These are phyloP conservation scores for Basidiobolus meristosporus DNA, from an alignment of 371 early-diverging fungal species.

Conservation along the genomic window DNA sequence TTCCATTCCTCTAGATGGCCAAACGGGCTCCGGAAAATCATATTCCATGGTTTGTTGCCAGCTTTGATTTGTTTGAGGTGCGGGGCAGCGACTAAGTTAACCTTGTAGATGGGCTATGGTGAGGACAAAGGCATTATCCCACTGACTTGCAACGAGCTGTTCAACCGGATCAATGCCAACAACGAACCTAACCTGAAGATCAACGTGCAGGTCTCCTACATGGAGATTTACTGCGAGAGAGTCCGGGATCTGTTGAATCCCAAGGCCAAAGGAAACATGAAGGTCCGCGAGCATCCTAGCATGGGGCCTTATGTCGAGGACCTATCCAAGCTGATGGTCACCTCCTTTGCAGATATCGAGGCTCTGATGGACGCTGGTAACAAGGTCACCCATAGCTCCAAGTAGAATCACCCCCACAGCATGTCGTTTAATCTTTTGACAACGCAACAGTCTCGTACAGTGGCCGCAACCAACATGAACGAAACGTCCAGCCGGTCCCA, in stretches of 20 bases:
- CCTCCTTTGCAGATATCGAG: constrained; percentile 51
- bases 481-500: constrained; percentile 85
- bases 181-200: constrained; percentile 24
- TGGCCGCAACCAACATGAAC: constrained; percentile 94
- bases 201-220: constrained; percentile 67
- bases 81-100: constrained; percentile 15
- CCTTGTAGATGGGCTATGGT: constrained; percentile 37
- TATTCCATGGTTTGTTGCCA: constrained; percentile 49
- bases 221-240: constrained; percentile 74
- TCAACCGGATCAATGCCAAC: constrained; percentile 29
- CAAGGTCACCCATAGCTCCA: constrained; percentile 19
- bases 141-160: constrained; percentile 58
- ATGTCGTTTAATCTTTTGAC: neutral
- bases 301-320: constrained; percentile 90
- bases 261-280: constrained; percentile 49
- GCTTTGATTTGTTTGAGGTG: constrained; percentile 2
- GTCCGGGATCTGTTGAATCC: constrained; percentile 81
- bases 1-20: constrained; percentile 36
- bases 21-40: constrained; percentile 72
- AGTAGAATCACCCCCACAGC: neutral
- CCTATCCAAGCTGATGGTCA: constrained; percentile 62
- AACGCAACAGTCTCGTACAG: constrained; percentile 45
- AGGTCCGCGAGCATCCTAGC: constrained; percentile 74
- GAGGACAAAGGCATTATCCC: constrained; percentile 72
- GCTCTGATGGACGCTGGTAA: constrained; percentile 77